A percentile compares a stretch with the other conserved stretches of the same genome.
These are phyloP conservation scores for Fusarium begoniae DNA, from an alignment of 2,329 filamentous ascomycete genomes.

Conservation along the genomic window DNA sequence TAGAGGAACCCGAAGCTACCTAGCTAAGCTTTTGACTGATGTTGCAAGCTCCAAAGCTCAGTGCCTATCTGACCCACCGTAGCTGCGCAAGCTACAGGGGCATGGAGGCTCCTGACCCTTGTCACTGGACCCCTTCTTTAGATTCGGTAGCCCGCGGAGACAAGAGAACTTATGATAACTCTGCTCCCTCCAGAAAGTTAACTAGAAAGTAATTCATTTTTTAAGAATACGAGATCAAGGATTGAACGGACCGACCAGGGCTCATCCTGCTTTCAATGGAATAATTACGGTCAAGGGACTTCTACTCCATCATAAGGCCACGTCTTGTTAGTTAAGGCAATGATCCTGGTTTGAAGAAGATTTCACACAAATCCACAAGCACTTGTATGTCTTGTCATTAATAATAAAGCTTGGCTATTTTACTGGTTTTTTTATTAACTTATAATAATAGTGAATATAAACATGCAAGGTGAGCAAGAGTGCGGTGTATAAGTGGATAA, in stretches of 20 bases:
- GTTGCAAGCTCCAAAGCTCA: constrained; percentile 1
- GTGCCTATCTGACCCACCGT: background rate
- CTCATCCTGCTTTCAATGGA: background rate
- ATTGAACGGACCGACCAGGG: background rate
- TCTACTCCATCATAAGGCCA: background rate
- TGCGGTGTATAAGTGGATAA: background rate
- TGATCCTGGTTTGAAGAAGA: background rate
- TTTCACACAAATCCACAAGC: background rate
- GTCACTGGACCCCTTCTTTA: constrained; percentile 20
- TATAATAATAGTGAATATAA: rapidly evolving
- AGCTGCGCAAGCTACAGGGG: constrained; percentile 27
- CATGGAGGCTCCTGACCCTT: constrained; percentile 15
- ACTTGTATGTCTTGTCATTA: background rate
- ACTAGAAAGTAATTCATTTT: background rate
- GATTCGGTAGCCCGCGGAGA: constrained; percentile 4
- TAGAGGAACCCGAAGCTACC: constrained; percentile 1
- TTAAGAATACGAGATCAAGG: background rate
- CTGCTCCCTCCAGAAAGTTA: background rate
- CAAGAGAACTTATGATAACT: background rate
- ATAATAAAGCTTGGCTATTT: background rate
- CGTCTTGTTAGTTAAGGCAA: background rate
- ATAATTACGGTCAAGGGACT: background rate
- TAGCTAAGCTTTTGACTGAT: constrained; percentile 17
- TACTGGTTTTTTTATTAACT: too few relatives aligned
- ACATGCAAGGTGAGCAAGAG: background rate